Base-by-base conservation (phyloP, 2,329 filamentous ascomycete species). In the Microsporum audouinii region DNA sequence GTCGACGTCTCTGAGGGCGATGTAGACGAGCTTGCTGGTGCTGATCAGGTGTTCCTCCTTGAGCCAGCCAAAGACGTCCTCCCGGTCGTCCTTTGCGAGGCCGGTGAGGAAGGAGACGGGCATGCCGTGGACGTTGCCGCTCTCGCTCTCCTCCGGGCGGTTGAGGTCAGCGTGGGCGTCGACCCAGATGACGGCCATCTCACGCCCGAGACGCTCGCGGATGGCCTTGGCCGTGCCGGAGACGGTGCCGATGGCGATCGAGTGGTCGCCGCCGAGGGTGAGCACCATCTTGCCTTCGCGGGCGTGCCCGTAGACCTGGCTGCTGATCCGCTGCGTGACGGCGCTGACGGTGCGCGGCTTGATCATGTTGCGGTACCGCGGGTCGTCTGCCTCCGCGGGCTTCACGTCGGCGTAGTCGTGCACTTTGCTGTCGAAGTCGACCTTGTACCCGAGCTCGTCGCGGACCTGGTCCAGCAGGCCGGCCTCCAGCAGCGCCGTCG, bases 121-220 rank as follows among this genome's bases (percentile, higher is more conserved):
- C 94, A 99, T 99, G 68, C 94, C 94, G 77, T 99, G 94, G 65
- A 99, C 88, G 76, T 97, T 97, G 38, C 94, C 94, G 67, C 88
- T 94, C 47, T 82, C 88, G 66, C 88, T 92, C 56, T 84, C 87
- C 82, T 97, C 91, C 59, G 92, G 94, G 1, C 89, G 91, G 78
- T 99, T 99, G 80, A 99, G 96, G 75, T 99, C 94, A 60, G 92
- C 88, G 75, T 99, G 94, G 31, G 94, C 94, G 75, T 99, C 94
- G 36, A 99, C 94, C 94, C 94, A 99, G 73, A 99, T 95, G 62
- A 99, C 89, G 10, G 91, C 94, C 65, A 96, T 86, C 69, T 97
- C 92, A 61, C 87, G 82, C 51, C 80, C 69, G 62, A 95, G 78
- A 17, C 92, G 80, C 80, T 99, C 91, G 62, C 89, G 84, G 45